Conservation (phyloP, 2,329 filamentous ascomycete species). For the Leptographium flavum region DNA sequence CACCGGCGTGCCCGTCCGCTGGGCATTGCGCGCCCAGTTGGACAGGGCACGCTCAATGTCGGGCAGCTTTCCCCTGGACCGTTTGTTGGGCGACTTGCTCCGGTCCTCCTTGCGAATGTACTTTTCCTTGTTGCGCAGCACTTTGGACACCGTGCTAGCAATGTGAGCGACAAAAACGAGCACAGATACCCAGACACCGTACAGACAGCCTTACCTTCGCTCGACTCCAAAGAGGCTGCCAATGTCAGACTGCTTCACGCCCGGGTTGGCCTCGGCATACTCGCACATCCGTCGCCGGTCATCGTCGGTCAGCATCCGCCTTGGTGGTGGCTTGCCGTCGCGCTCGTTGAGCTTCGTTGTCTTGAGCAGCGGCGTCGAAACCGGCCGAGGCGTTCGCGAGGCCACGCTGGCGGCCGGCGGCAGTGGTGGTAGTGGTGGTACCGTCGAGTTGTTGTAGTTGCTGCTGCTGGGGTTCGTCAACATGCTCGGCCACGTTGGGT, state of each 20-base stretch:
- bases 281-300: conserved; percentile 88
- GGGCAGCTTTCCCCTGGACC: conserved; percentile 68
- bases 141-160: conserved; percentile 93
- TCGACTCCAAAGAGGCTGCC: conserved; percentile 92
- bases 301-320: conserved; percentile 80
- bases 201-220: conserved; percentile 55
- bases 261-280: conserved; percentile 81
- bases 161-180: not conserved
- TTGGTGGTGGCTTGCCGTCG: conserved; percentile 46
- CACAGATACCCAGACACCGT: not conserved
- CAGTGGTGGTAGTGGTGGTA: too few relatives aligned
- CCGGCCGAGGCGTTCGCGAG: not conserved
- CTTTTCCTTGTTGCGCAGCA: conserved; percentile 85
- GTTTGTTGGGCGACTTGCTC: conserved; percentile 66
- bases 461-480: conserved; percentile 51
- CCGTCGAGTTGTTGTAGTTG: too few relatives aligned
- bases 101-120: conserved; percentile 75
- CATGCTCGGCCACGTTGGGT: conserved; percentile 66
- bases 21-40: conserved; percentile 74
- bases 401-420: conserved; percentile 20
- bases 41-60: conserved; percentile 85
- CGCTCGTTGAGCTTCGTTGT: conserved; percentile 26
- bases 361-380: conserved; percentile 34
- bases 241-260: conserved; percentile 90
- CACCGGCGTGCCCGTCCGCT: conserved; percentile 58